phyloP scores from a whole-genome alignment of 202 grass and related monocot genomes.

The Panicum virgatum region DNA sequence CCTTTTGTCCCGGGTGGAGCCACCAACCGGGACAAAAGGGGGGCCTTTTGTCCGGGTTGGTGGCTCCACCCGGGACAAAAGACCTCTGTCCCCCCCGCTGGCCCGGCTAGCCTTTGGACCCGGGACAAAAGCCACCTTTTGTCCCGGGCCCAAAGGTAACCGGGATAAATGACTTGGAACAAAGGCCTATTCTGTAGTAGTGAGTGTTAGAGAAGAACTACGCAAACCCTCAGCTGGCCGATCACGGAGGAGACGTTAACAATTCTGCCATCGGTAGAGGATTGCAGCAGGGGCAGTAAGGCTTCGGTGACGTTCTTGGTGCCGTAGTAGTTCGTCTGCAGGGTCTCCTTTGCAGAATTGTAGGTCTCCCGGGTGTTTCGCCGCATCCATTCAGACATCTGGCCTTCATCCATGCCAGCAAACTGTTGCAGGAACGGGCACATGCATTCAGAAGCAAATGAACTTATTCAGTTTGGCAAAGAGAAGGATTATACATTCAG shows the following conservation, averaged over 20 bases:
- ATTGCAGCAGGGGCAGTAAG: conserved; percentile 33
- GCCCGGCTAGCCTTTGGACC: too few species aligned
- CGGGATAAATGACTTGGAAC: too few species aligned
- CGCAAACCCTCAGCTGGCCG: conserved; percentile 33
- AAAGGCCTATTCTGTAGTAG: too few species aligned
- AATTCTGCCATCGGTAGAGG: conserved; percentile 36
- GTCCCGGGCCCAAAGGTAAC: too few species aligned
- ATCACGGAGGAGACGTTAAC: conserved; percentile 43
- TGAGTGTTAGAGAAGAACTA: not conserved
- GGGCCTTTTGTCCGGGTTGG: too few species aligned
- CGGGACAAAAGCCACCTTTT: too few species aligned
- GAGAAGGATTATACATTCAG: too few species aligned
- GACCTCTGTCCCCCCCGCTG: too few species aligned
- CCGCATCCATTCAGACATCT: not conserved
- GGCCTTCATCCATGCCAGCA: not conserved
- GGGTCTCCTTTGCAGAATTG: conserved; percentile 37
- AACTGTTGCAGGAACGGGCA: not conserved
- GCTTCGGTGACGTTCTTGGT: conserved; percentile 38
- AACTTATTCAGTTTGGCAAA: not conserved
- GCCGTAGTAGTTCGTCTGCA: conserved; percentile 54
- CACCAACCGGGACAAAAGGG: too few species aligned
- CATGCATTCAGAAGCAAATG: not conserved
- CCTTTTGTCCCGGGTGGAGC: too few species aligned
- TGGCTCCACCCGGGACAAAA: too few species aligned
- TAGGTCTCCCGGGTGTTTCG: conserved; percentile 15